Evolutionary conservation across 495 filamentous ascomycete species (phyloP).

Genomic region (Penicillium egyptiacum): DNA sequence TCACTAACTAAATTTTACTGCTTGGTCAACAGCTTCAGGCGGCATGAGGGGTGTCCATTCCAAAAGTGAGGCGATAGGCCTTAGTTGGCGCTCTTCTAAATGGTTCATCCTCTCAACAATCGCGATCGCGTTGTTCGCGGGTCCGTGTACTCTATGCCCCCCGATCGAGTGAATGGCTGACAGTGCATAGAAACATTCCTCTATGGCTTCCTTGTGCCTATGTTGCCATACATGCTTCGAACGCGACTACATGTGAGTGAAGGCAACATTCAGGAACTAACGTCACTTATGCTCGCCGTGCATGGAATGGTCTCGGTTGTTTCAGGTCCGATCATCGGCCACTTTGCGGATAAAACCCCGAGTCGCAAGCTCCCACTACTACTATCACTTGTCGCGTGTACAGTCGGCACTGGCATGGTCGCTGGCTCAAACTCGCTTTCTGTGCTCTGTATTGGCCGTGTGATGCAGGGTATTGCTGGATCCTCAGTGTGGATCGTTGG

Average conservation of each 20-base stretch:
- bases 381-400: constrained; percentile 5
- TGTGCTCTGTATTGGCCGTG: constrained; percentile 20
- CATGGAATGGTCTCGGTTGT: constrained; percentile 22
- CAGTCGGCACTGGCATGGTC: constrained; percentile 9
- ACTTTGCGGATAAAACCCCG: constrained; percentile 22
- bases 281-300: constrained; percentile 15
- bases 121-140: constrained; percentile 8
- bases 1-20: too few relatives aligned
- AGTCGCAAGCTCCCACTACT: constrained; percentile 16
- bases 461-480: constrained; percentile 24
- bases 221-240: constrained; percentile 27
- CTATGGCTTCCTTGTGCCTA: constrained; percentile 31
- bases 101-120: constrained; percentile 8
- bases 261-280: constrained; percentile 17
- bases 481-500: constrained; percentile 31
- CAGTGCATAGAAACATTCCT: constrained; percentile 22
- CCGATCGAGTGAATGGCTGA: background rate
- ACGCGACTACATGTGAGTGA: constrained; percentile 19
- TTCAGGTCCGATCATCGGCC: constrained; percentile 19
- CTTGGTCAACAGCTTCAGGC: background rate
- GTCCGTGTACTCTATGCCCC: background rate
- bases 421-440: constrained; percentile 1
- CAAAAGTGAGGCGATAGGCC: background rate
- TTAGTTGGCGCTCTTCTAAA: constrained; percentile 12
- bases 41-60: background rate